Evolutionary conservation across 805 yeast genomes (phyloP), one percentile per base, ranked within the genome.

Genomic region (Nakazawaea ernobii): DNA sequence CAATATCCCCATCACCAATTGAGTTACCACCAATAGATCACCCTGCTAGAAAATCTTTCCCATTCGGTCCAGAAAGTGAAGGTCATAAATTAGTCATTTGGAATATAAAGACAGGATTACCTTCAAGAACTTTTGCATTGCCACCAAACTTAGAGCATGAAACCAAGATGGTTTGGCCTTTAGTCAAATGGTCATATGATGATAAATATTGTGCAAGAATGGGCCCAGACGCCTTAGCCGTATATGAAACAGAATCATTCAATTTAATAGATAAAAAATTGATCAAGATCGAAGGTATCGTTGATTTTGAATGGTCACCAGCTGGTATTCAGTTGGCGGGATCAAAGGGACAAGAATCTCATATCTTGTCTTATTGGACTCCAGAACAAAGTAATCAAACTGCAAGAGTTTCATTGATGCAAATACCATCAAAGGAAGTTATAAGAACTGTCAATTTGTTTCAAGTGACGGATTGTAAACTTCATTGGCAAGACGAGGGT

Each of bases 291-390:
- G 86, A 86, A 24, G 95, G 90, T 49, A 78, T 94, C 54, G 80
- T 80, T 59, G 97, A 91, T 67, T 94, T 94, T 60, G 95, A 89
- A 65, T 94, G 92, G 79, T 90, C 97, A 27, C 99, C 99, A 51
- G 83, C 89, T 24, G 86, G 87, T 55, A 86, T 89, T 45, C 73
- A 77, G 56, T 73, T 87, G 48, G 77, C 80, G 39, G 78, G 76
- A 49, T 68, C 79, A 46, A 65, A 62, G 49, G 77, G 71, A 55
- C 75, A 70, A 49, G 70, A 63, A 35, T 82, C 82, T 48, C 83
- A 83, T 57, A 70, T 90, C 32, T 75, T 94, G 56, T 82, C 95
- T 30, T 94, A 84, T 73, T 94, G 99, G 99, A 90, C 97, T 41
- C 99, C 99, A 47, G 99, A 94, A 71, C 49, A 60, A 26, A 67